These are phyloP conservation scores for Citrus maxima DNA, from an alignment of 345 rosid genomes.

Conservation along the genomic window DNA sequence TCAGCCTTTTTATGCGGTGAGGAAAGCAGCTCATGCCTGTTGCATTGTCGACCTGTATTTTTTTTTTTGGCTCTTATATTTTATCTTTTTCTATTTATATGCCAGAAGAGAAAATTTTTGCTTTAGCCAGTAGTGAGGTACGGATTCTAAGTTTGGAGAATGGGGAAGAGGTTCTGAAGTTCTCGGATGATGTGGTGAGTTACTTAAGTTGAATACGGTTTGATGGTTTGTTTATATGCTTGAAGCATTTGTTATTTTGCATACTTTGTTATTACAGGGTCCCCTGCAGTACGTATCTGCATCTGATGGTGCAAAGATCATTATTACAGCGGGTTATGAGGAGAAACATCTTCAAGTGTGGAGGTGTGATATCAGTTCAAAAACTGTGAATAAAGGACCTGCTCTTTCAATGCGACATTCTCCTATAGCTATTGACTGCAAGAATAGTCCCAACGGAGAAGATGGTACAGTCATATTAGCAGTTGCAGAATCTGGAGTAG, in stretches of 20 bases:
- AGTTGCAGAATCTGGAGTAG: constrained; percentile 33
- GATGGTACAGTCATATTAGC: constrained; percentile 26
- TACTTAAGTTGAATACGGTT: not conserved
- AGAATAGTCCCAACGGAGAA: constrained; percentile 13
- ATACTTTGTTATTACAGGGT: constrained; percentile 31
- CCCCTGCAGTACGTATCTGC: constrained; percentile 26
- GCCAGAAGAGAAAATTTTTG: constrained; percentile 35
- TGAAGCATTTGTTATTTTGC: not conserved
- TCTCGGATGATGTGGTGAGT: constrained; percentile 31
- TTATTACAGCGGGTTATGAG: constrained; percentile 31
- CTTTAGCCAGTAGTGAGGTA: constrained; percentile 24
- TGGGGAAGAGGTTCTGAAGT: constrained; percentile 41
- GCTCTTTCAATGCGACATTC: constrained; percentile 29
- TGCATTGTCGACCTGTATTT: not conserved
- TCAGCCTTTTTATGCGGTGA: constrained; percentile 37
- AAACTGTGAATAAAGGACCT: constrained; percentile 24
- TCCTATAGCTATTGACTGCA: constrained; percentile 31
- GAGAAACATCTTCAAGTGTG: constrained; percentile 38
- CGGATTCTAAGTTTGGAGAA: constrained; percentile 28
- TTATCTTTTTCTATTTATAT: constrained; percentile 1
- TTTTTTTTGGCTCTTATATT: constrained; percentile 3
- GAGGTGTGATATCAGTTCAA: constrained; percentile 35
- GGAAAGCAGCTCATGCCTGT: not conserved
- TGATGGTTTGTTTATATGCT: constrained; percentile 4
- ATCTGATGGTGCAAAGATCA: constrained; percentile 38